These are phyloP conservation scores for Scedosporium minutisporum DNA, from an alignment of 2,329 filamentous ascomycete species.

Conservation along the genomic window DNA sequence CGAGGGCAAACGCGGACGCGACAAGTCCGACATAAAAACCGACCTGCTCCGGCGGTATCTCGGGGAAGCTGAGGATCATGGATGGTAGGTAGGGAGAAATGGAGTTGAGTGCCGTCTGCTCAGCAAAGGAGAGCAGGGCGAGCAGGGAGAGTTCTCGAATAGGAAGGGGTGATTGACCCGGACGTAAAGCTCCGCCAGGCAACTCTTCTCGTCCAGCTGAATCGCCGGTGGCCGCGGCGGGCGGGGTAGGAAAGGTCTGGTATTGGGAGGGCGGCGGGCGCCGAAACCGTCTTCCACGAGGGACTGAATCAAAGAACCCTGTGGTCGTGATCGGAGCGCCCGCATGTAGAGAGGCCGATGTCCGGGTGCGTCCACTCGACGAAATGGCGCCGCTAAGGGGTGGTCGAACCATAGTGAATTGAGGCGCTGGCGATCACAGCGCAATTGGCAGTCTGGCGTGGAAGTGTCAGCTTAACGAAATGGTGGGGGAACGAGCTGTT, in stretches of 20 bases:
- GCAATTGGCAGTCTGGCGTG: background rate
- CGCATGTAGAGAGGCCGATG: slow-evolving; percentile 41
- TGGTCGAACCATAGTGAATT: slow-evolving; percentile 2
- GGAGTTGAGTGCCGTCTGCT: slow-evolving; percentile 94
- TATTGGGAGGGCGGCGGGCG: slow-evolving; percentile 6
- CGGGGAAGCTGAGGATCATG: slow-evolving; percentile 81
- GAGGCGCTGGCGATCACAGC: background rate
- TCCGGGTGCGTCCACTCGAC: slow-evolving; percentile 13
- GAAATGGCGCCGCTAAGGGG: background rate
- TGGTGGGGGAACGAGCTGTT: background rate
- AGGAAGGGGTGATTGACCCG: slow-evolving; percentile 55
- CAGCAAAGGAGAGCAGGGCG: slow-evolving; percentile 79
- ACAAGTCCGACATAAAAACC: slow-evolving; percentile 86
- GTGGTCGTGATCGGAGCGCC: slow-evolving; percentile 37
- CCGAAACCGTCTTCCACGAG: slow-evolving; percentile 2
- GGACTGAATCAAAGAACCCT: slow-evolving; percentile 5
- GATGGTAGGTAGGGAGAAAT: slow-evolving; percentile 91
- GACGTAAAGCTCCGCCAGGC: background rate
- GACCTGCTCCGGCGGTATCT: slow-evolving; percentile 59
- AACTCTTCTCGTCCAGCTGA: background rate
- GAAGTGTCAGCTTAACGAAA: background rate
- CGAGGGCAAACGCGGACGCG: slow-evolving; percentile 83
- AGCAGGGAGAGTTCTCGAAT: slow-evolving; percentile 73
- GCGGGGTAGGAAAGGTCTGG: slow-evolving; percentile 9
- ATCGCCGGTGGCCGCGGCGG: slow-evolving; percentile 3